Evolutionary conservation across 345 rosid species (phyloP).

Genomic region (Hibiscus mutabilis): DNA sequence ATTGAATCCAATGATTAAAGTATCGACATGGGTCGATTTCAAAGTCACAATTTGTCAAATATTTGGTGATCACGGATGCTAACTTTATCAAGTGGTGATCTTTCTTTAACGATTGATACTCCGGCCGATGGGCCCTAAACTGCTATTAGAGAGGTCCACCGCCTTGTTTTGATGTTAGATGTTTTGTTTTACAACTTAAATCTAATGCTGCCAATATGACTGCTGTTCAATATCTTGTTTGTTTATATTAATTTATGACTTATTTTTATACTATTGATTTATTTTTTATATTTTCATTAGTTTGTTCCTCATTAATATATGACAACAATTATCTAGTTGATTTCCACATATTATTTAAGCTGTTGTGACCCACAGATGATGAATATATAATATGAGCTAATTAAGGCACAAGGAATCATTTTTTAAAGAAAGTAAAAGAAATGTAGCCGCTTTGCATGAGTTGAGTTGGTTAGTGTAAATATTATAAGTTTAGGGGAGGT

Average conservation of each 20-base stretch:
- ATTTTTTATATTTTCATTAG: no score
- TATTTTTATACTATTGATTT: not conserved
- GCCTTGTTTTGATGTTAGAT: no score
- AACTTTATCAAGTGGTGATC: not conserved
- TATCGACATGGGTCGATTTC: not conserved
- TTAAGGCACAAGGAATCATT: not conserved
- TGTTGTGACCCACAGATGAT: not conserved
- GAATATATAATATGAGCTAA: not conserved
- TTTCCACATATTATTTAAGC: not conserved
- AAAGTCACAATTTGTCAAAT: not conserved
- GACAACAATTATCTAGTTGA: no score
- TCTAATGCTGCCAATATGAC: no score
- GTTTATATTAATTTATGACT: no score
- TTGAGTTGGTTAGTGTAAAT: not conserved
- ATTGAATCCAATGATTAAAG: conserved; percentile 8
- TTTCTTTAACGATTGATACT: not conserved
- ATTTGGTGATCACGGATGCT: not conserved
- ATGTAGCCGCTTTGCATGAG: no score
- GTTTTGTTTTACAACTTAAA: no score
- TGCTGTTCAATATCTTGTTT: no score
- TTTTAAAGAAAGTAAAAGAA: no score
- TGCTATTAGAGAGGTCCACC: not conserved
- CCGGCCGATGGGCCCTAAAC: not conserved
- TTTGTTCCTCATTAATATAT: no score
- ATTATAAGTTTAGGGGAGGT: not conserved